Percentiles rank a stretch among this genome's conserved stretches.
phyloP scores from a whole-genome alignment of 1,284 basidiomycete species.

The Ganoderma lucidum region DNA sequence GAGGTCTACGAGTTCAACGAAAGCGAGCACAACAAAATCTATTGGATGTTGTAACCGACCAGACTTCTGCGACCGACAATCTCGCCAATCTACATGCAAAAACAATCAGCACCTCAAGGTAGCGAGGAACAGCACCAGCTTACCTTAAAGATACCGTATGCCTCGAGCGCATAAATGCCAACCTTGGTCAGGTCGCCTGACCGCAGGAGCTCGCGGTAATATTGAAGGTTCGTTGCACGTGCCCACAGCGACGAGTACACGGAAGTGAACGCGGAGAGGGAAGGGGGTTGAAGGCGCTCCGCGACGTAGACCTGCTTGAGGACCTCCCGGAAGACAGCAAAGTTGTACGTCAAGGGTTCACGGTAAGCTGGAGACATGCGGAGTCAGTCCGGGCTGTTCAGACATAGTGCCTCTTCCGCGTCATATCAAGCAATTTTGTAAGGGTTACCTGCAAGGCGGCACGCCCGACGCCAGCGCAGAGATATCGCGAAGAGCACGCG shows the following conservation, averaged over 20 bases:
- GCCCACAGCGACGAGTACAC: slow-evolving; percentile 82
- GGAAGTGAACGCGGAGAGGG: slow-evolving; percentile 65
- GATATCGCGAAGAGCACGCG: slow-evolving; percentile 4
- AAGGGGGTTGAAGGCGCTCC: slow-evolving; percentile 89
- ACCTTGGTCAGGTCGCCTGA: slow-evolving; percentile 84
- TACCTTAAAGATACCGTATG: slow-evolving; percentile 88
- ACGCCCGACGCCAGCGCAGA: background rate
- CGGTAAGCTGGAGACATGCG: slow-evolving; percentile 69
- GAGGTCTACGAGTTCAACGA: slow-evolving; percentile 25
- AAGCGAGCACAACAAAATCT: slow-evolving; percentile 42
- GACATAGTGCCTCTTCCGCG: background rate
- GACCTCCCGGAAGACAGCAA: slow-evolving; percentile 84
- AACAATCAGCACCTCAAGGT: background rate
- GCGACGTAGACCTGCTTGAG: slow-evolving; percentile 91
- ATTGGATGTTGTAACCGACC: slow-evolving; percentile 84
- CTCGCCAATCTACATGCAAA: slow-evolving; percentile 77
- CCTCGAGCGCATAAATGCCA: slow-evolving; percentile 89
- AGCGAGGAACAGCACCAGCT: slow-evolving; percentile 11
- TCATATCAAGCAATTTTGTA: too few species aligned
- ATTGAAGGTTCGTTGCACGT: slow-evolving; percentile 69
- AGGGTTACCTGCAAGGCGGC: background rate
- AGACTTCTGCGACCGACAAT: slow-evolving; percentile 87
- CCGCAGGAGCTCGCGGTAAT: slow-evolving; percentile 74
- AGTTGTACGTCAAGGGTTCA: slow-evolving; percentile 86
- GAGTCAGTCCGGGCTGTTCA: background rate